A percentile compares a stretch with the other conserved stretches of the same genome.
Conservation (phyloP, 2,329 filamentous ascomycete genomes). For the Fusarium clavum region DNA sequence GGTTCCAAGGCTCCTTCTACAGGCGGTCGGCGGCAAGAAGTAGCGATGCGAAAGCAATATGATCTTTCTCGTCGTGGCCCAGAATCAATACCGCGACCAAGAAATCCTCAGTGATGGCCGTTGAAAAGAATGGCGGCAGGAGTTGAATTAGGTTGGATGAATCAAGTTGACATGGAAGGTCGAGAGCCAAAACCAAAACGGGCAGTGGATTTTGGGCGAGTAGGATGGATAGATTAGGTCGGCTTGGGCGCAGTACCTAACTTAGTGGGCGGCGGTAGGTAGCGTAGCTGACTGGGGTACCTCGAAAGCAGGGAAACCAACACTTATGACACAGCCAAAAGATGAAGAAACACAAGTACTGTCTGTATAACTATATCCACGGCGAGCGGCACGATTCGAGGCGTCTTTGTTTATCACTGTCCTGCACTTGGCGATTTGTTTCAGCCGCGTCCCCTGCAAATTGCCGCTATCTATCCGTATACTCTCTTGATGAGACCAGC, state of each 20-base stretch:
- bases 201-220: conserved; percentile 30
- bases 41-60: conserved; percentile 1
- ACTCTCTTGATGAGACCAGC: conserved; percentile 5
- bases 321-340: conserved; percentile 19
- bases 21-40: background rate
- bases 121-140: conserved; percentile 19
- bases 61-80: background rate
- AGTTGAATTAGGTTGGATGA: conserved; percentile 24
- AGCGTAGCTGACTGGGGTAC: conserved; percentile 29
- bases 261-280: background rate
- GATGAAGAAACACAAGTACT: conserved; percentile 22
- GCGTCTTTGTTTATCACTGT: conserved; percentile 33
- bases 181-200: conserved; percentile 25
- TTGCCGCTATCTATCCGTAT: background rate
- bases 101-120: conserved; percentile 22
- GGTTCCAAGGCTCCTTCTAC: conserved; percentile 9
- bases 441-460: conserved; percentile 34
- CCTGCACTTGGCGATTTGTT: conserved; percentile 15
- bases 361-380: conserved; percentile 14
- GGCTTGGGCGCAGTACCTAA: conserved; percentile 7
- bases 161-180: background rate
- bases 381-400: conserved; percentile 9
- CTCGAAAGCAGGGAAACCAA: conserved; percentile 28
- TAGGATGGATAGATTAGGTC: conserved; percentile 27
- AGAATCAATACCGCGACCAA: conserved; percentile 17